Evolutionary conservation across 2,329 filamentous ascomycete genomes (phyloP), one percentile per base, ranked within the genome.

Genomic region (Zymoseptoria ardabiliae): DNA sequence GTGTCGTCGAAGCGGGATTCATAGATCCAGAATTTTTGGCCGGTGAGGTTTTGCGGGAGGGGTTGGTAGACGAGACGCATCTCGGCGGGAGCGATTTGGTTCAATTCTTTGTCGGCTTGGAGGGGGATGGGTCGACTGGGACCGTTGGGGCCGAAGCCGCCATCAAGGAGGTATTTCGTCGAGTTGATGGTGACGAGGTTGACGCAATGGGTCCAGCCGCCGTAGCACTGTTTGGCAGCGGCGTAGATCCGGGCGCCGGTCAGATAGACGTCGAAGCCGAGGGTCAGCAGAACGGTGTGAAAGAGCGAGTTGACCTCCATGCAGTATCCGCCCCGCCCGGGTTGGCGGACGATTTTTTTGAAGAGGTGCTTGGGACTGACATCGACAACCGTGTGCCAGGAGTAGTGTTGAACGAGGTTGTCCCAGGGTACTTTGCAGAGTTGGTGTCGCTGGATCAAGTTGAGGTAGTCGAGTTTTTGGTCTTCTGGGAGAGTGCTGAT

Each of bases 291-390:
- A 17, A 85, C 70, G 6, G 74, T 75, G n/a, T 76, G 77, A 61
- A 84, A 80, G 48, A 85, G 70, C 6, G 72, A 71, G 53, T 83
- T 84, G 58, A 78, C 82, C 70, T 85, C 82, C 81, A 85, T 83
- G 68, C 83, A 85, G 61, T 85, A 85, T 2, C 83, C 83, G 25
- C 83, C 82, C 22, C 81, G 71, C 6, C 76, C 75, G 45, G 77
- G 73, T 25, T 61, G 49, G 21, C 50, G 56, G 13, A 82, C 77
- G 45, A 85, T 74, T 66, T 85, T 85, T 53, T 77, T 73, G 68
- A 78, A 85, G 10, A 85, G 69, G 2, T 72, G 71, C 10, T 78
- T 68, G 0, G 79, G 75, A 50, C 82, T 75, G 53, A 84, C 70
- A 4, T 78, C 77, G 30, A 85, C 74, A 13, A 71, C 70, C 23